A percentile compares a stretch with the other conserved stretches of the same genome.
These are phyloP conservation scores for Russula olivacea DNA, from an alignment of 768 basidiomycete genomes.

Conservation along the genomic window DNA sequence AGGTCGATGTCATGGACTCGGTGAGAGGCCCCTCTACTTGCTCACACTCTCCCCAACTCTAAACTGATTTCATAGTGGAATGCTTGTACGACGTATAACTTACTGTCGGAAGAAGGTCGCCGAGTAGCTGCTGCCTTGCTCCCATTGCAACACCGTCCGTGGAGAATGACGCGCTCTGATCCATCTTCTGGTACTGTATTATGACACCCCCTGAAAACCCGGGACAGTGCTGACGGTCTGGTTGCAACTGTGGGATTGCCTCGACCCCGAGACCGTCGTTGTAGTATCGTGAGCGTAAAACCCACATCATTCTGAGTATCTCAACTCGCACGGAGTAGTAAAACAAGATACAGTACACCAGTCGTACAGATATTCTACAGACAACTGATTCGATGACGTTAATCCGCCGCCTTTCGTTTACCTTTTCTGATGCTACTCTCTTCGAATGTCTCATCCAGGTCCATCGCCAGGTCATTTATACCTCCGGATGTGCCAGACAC, in stretches of 20 bases:
- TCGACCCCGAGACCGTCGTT: neutral
- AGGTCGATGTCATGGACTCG: slow-evolving; percentile 85
- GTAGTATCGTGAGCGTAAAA: neutral
- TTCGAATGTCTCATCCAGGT: slow-evolving; percentile 31
- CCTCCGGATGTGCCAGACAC: slow-evolving; percentile 23
- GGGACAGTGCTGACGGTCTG: neutral
- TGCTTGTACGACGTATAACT: slow-evolving; percentile 92
- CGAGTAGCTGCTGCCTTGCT: slow-evolving; percentile 89
- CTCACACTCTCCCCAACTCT: neutral
- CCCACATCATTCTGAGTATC: neutral
- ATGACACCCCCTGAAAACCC: neutral
- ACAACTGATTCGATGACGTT: slow-evolving; percentile 2
- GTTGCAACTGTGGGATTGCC: no score
- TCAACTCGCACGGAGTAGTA: neutral
- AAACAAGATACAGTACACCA: neutral
- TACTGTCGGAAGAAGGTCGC: slow-evolving; percentile 89
- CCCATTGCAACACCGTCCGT: slow-evolving; percentile 51
- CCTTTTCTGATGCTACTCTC: slow-evolving; percentile 45
- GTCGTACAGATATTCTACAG: neutral
- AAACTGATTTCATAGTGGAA: slow-evolving; percentile 51
- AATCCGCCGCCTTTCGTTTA: slow-evolving; percentile 52
- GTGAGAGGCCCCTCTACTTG: slow-evolving; percentile 33
- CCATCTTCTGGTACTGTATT: neutral
- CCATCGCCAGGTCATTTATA: slow-evolving; percentile 12
- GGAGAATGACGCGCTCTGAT: slow-evolving; percentile 35